Evolutionary conservation across 345 rosid genomes (phyloP), one percentile per base, ranked within the genome.

Genomic region (Zanthoxylum bungeanum): DNA sequence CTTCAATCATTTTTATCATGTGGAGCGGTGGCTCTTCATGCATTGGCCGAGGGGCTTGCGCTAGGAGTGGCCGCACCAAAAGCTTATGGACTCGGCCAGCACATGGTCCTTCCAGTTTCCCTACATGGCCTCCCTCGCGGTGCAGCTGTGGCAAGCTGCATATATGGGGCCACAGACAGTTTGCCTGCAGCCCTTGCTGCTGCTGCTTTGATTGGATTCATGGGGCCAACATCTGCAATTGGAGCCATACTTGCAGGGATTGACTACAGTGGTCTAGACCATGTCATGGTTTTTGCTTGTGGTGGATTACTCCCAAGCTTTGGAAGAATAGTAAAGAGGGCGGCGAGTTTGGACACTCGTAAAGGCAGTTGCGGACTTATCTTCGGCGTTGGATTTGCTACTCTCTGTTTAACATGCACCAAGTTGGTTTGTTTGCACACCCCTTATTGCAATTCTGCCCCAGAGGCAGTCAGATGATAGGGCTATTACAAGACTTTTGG

Each of bases 11-110:
- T 96, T 80, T 73, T 96, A 66, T 91, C 99, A 1, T 89, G 98
- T 69, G 95, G 92, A 75, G 89, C 90, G 1, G 91, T 91, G 71
- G 99, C 91, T 34, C 72, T 96, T 55, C 99, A 96, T 69, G 99
- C 99, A 63, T 57, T 96, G 74, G 97, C 99, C 1, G 99, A 96
- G 74, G 99, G 98, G 69, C 97, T 96, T 22, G 98, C 98, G 9
- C 88, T 93, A 2, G 99, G 98, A 39, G 98, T 96, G 2, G 99
- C 99, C 64, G 99, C 99, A 69, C 98, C 99, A 55, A 86, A 90
- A 76, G 99, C 99, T 25, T 89, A 96, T 30, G 97, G 99, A 58
- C 84, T 91, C 0, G 99, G 98, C 60, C 86, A 89, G 71, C 92
- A 96, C 84, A 93, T 96, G 89, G 95, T 96, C 73, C 95, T 96